Base-by-base conservation (phyloP, 2,329 filamentous ascomycete species). In the Talaromyces sp. region DNA sequence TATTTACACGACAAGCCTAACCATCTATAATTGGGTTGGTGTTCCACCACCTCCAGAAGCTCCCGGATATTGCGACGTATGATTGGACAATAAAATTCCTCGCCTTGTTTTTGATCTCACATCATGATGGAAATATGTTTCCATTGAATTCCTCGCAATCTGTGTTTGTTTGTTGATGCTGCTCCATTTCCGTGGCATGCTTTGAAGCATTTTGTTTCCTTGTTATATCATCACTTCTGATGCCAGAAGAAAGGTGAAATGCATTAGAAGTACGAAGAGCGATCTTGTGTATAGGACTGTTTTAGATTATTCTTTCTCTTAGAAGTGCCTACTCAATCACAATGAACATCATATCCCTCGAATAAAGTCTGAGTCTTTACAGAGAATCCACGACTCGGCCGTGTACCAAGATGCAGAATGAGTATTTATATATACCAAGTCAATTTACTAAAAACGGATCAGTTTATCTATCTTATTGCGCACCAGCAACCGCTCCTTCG, bases 1-100 rank as follows among this genome's bases (percentile, higher is more conserved):
- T 90, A 85, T 85, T 5, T 99, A 99, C 76, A 96, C 95, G 0
- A 98, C 95, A 0, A 82, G 84, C 39, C 80, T 98, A 70, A 99
- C 95, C 0, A 80, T 97, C 55, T 84, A 88, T 72, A 96, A 90
- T 76, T 99, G 95, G 96, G 86, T 90, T 6, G 82, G 81, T 58
- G 86, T 86, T 4, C 75, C 76, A 18, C 70, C 74, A n/a, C 76
- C 76, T 3, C 82, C 82, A 14, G 33, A 56, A 66, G 70, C 81
- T 12, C 86, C 86, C 1, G 86, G 86, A 35, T 89, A 89, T 72
- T 90, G 87, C 72, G 87, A 89, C 69, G 69, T 71, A 52, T 68
- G 58, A 61, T 67, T 56, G 18, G 33, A 56, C 16, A 3, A 23
- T 33, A 23, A 5, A 21, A 39, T 46, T 2, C 11, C 42, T 33